Evolutionary conservation across 2,329 filamentous ascomycete species (phyloP).

Genomic region (Diaporthe sp.): DNA sequence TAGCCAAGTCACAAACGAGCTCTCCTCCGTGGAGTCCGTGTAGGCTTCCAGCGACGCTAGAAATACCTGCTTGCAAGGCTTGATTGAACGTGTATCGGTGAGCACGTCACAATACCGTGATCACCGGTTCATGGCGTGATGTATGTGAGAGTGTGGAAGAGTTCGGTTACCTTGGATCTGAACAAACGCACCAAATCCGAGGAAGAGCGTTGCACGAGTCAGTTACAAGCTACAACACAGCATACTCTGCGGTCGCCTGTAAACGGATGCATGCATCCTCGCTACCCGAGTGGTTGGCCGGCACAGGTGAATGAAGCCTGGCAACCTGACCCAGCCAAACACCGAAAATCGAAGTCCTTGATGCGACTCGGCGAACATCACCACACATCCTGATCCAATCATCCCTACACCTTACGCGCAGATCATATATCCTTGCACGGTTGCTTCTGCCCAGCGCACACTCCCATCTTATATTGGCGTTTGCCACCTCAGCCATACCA

Average conservation of each 20-base stretch:
- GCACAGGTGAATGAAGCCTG: background rate
- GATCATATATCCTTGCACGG: conserved; percentile 25
- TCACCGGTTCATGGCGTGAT: conserved; percentile 7
- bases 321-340: conserved; percentile 1
- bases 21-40: background rate
- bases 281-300: background rate
- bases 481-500: conserved; percentile 7
- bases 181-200: background rate
- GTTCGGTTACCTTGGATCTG: background rate
- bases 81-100: background rate
- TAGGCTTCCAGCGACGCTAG: too few relatives aligned
- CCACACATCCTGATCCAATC: background rate
- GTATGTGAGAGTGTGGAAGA: background rate
- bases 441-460: background rate
- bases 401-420: conserved; percentile 4
- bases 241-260: background rate
- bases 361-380: conserved; percentile 12
- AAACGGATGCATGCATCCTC: conserved; percentile 10
- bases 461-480: conserved; percentile 2
- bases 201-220: background rate
- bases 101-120: conserved; percentile 12
- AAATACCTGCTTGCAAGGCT: background rate
- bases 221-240: background rate
- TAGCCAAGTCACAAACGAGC: background rate
- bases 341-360: background rate